Base-by-base conservation (phyloP, 495 filamentous ascomycete species). In the Chaetomium cochliodes region DNA sequence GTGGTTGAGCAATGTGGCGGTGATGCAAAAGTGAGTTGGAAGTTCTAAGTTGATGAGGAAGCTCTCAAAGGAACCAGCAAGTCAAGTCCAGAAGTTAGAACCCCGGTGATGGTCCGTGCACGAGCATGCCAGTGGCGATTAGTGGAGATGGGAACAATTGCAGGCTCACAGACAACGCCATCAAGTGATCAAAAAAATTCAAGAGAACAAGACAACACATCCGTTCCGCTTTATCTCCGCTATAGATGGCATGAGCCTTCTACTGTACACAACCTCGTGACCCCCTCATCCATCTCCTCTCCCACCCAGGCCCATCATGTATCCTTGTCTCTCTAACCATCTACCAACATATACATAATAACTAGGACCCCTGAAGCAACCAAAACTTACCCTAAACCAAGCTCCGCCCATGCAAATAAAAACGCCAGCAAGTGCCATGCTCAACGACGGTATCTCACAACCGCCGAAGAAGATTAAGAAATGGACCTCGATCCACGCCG, bases 381-480 rank as follows among this genome's bases (percentile, higher is more conserved):
- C n/a, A 15, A 52, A 52, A 25, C 47, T 23, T 23, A n/a, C 47
- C n/a, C 41, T 33, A 26, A 60, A 50, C n/a, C 42, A 44, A 60
- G n/a, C 46, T 26, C 39, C 39, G 18, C 12, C 55, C 37, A 58
- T 44, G 33, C 30, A 39, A 63, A 49, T 33, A 28, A 20, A 56
- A 51, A 55, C 63, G 56, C 63, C 63, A 28, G 28, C 13, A 58
- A 41, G 33, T 59, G 33, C 39, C 11, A 65, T 60, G 58, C 49
- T 59, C 26, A 60, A 42, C 28, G 30, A 65, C 41, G 63, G 25
- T 22, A 46, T 47, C 63, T 39, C 56, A 47, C 42, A 64, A 41
- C 46, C 46, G 11, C 46, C 6, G 46, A 50, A 23, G 20, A 20
- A 50, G 8, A 9, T 37, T 16, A 64, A 5, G n/a, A 62, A 22